These are phyloP conservation scores for Tausonia pullulans DNA, from an alignment of 1,284 basidiomycete genomes.

Conservation along the genomic window DNA sequence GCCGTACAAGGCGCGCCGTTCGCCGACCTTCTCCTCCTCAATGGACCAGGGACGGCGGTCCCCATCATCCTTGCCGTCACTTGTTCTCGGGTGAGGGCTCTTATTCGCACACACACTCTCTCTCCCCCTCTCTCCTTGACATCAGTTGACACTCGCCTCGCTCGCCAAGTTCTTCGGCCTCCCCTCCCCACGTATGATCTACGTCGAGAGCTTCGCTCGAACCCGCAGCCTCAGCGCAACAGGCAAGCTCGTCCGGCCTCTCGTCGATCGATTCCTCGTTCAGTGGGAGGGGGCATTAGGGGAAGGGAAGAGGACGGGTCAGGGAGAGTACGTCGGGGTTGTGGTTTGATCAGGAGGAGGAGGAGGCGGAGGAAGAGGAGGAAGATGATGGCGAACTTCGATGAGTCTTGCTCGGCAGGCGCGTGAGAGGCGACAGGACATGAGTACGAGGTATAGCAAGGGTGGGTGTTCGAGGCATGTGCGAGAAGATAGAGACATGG, in stretches of 20 bases:
- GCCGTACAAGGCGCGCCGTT: conserved; percentile 32
- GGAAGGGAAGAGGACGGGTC: background rate
- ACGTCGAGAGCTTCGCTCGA: conserved; percentile 90
- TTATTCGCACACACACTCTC: conserved; percentile 24
- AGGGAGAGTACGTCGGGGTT: conserved; percentile 9
- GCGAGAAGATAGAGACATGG: too few relatives aligned
- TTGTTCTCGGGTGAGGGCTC: conserved; percentile 55
- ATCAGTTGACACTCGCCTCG: background rate
- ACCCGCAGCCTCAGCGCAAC: conserved; percentile 73
- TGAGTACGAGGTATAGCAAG: too few relatives aligned
- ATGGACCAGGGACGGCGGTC: conserved; percentile 92
- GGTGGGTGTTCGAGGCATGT: too few relatives aligned
- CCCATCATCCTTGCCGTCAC: conserved; percentile 62
- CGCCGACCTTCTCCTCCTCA: conserved; percentile 73
- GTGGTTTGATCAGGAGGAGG: background rate
- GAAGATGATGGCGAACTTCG: too few relatives aligned
- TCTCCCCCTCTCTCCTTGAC: conserved; percentile 40
- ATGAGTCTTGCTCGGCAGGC: too few relatives aligned
- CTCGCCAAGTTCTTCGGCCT: conserved; percentile 58
- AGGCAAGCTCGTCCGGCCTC: conserved; percentile 58
- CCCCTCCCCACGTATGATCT: conserved; percentile 62
- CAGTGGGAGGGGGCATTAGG: conserved; percentile 48
- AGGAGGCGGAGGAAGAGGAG: too few relatives aligned
- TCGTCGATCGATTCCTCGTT: conserved; percentile 73
- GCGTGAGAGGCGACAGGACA: too few relatives aligned